phyloP scores from a whole-genome alignment of 345 rosid genomes.

The Gossypium sturtianum region DNA sequence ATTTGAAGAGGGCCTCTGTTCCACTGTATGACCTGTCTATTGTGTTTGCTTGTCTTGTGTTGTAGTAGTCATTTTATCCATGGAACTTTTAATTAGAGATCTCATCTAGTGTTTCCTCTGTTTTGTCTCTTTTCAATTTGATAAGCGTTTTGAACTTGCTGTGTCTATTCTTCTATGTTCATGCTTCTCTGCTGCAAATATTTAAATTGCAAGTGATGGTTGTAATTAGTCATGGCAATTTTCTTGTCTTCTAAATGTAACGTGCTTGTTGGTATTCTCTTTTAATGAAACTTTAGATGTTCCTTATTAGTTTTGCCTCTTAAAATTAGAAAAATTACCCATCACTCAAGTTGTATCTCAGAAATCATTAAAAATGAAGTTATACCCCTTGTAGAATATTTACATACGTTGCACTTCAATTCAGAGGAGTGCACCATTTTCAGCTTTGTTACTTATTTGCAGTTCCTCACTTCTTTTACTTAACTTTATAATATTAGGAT shows the following conservation, averaged over 20 bases:
- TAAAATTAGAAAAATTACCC: neutral
- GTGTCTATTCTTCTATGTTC: neutral
- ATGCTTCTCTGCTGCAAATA: neutral
- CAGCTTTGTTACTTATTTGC: neutral
- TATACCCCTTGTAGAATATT: neutral
- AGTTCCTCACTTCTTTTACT: neutral
- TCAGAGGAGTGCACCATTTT: neutral
- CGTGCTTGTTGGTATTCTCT: neutral
- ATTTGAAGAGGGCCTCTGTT: neutral
- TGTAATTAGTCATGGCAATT: neutral
- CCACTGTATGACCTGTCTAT: neutral
- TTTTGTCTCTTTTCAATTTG: neutral
- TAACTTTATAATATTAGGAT: neutral
- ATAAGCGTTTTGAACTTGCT: neutral
- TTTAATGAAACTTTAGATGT: neutral
- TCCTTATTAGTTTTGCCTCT: neutral
- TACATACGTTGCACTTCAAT: neutral
- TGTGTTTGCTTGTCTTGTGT: neutral
- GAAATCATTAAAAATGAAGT: neutral
- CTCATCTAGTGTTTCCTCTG: neutral
- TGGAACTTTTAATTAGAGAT: neutral
- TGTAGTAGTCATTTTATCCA: neutral
- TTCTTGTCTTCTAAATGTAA: neutral
- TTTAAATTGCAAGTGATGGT: neutral
- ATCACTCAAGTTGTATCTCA: neutral